phyloP scores from a whole-genome alignment of 768 basidiomycete genomes.

The Lenzites betulinus region DNA sequence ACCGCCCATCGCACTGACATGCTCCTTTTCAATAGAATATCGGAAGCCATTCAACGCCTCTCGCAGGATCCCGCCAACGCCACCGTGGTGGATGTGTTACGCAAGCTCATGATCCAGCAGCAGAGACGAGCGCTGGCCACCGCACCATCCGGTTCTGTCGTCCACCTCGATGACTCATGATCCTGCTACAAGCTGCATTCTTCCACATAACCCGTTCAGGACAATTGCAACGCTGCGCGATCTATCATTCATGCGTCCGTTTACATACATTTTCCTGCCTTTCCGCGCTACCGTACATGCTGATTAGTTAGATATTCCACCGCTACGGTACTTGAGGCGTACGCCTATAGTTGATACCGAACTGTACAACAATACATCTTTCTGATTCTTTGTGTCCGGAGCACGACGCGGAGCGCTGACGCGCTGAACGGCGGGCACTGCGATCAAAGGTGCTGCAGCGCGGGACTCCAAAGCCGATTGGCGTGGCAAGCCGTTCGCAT shows the following conservation, averaged over 20 bases:
- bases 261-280: neutral
- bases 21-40: neutral
- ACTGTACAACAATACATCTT: neutral
- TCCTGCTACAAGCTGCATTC: neutral
- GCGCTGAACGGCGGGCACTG: neutral
- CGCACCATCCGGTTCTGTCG: slow-evolving; percentile 1
- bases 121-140: slow-evolving; percentile 29
- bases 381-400: neutral
- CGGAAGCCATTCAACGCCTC: slow-evolving; percentile 49
- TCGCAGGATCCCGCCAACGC: slow-evolving; percentile 40
- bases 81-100: slow-evolving; percentile 40
- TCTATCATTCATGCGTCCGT: neutral
- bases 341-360: neutral
- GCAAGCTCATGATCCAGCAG: slow-evolving; percentile 40
- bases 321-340: neutral
- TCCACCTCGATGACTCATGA: slow-evolving; percentile 12
- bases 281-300: neutral
- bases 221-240: neutral
- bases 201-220: neutral
- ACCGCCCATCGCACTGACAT: neutral
- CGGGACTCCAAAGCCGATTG: neutral
- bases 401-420: neutral
- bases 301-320: slow-evolving; percentile 5
- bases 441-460: neutral
- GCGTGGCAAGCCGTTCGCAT: neutral